These are phyloP conservation scores for Pythium folliculosum DNA, from an alignment of 352 stramenopile genomes.

Conservation along the genomic window DNA sequence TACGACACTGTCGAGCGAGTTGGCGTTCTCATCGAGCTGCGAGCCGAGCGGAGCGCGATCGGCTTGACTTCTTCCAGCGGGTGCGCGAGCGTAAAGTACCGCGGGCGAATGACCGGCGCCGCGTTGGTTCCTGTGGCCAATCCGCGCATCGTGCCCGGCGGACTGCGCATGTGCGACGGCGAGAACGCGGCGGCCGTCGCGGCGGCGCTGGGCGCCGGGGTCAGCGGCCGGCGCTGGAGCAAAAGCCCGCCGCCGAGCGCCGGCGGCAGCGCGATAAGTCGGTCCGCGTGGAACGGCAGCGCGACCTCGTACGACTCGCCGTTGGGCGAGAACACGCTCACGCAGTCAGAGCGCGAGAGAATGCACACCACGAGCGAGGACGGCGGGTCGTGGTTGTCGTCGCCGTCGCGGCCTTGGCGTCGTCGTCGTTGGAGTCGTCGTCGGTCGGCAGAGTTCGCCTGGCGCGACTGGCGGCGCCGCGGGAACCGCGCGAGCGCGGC, in stretches of 20 bases:
- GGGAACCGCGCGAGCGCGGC: conserved; percentile 52
- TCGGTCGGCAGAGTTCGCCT: conserved; percentile 1
- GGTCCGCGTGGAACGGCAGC: conserved; percentile 72
- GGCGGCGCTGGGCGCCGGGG: conserved; percentile 34
- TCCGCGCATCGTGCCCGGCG: not conserved
- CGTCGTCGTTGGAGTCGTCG: not conserved
- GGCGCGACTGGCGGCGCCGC: conserved; percentile 12
- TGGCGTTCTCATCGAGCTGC: not conserved
- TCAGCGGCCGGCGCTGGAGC: conserved; percentile 56
- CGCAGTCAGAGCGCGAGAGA: conserved; percentile 62
- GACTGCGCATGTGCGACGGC: conserved; percentile 17
- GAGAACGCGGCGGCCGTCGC: conserved; percentile 35
- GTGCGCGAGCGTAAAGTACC: conserved; percentile 74
- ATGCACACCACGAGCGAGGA: conserved; percentile 51
- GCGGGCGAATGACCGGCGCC: conserved; percentile 32
- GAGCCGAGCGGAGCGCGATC: conserved; percentile 31
- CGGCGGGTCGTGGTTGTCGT: not conserved
- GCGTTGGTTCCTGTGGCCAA: too few relatives aligned
- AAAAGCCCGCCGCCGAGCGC: conserved; percentile 47
- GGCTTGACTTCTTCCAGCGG: conserved; percentile 81
- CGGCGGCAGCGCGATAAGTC: conserved; percentile 39
- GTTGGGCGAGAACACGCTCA: conserved; percentile 63
- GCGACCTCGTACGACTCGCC: conserved; percentile 74
- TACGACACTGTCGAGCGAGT: not conserved
- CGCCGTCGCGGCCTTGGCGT: not conserved